Evolutionary conservation across 2,329 filamentous ascomycete species (phyloP), one percentile per base, ranked within the genome.

Genomic region (Monosporascus sp.): DNA sequence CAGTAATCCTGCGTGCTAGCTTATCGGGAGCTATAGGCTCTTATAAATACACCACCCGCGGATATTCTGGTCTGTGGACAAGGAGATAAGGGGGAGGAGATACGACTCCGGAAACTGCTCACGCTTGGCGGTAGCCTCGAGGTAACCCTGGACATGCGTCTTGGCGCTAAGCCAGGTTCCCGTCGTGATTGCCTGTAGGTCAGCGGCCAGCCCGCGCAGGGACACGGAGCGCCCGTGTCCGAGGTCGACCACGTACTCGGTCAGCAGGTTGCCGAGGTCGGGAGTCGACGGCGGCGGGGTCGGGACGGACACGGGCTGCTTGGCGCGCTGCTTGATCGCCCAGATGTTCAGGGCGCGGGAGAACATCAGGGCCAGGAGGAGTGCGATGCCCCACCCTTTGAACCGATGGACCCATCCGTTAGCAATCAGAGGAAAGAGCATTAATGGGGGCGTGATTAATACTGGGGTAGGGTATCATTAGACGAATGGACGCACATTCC

Each of bases 121-220:
- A 35, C 31, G 59, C 58, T 82, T 84, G 9, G 81, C 76, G 1
- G 69, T 62, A 0, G 79, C 79, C 55, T 79, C 77, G 50, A 81
- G 66, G 59, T 77, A 80, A 31, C 76, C 73, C 57, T 85, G 78
- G 2, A 74, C 47, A 26, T 72, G 66, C 0, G 77, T 81, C 64
- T 78, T 76, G 40, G 75, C 69, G 11, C 75, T 71, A 46, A 87
- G 66, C 82, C 82, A 86, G 27, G 73, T 62, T 3, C 79, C 77
- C 3, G 78, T 76, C 1, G 82, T 85, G 41, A 86, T 74, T 31
- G 82, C 81, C 53, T 81, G 80, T 7, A 86, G 70, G 61, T 86
- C 83, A 35, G 78, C 72, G 7, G 78, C 72, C 4, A 71, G 63
- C 5, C 84, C 84, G 27, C 75, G 74, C 43, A 87, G 71, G 14